phyloP scores from a whole-genome alignment of 2,329 filamentous ascomycete genomes.

The Calonectria multiphialidica region DNA sequence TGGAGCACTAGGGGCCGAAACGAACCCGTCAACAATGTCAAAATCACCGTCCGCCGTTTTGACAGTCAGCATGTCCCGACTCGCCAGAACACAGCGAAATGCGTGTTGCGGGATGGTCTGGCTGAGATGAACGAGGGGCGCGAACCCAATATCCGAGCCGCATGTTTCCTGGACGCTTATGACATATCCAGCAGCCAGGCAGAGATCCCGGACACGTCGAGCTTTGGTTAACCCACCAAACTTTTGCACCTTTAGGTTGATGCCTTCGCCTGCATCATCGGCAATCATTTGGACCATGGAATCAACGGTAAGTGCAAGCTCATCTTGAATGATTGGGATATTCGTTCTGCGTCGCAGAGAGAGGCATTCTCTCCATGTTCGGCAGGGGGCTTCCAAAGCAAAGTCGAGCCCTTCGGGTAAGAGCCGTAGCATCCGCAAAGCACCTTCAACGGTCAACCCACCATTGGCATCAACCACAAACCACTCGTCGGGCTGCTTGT shows the following conservation, averaged over 20 bases:
- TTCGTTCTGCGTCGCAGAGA: constrained; percentile 28
- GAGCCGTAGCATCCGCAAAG: constrained; percentile 31
- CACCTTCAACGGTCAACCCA: constrained; percentile 30
- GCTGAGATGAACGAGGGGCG: constrained; percentile 30
- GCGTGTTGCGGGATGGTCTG: constrained; percentile 29
- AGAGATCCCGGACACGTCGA: constrained; percentile 31
- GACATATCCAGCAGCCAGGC: constrained; percentile 29
- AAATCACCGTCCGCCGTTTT: not conserved
- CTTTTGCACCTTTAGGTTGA: constrained; percentile 36
- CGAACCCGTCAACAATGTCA: not conserved
- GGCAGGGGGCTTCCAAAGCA: constrained; percentile 33
- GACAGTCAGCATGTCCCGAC: not conserved
- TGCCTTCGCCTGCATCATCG: constrained; percentile 32
- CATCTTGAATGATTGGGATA: constrained; percentile 32
- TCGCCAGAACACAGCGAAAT: constrained; percentile 22
- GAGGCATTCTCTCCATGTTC: constrained; percentile 30
- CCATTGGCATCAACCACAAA: constrained; percentile 34
- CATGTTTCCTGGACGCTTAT: constrained; percentile 34
- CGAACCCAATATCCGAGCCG: constrained; percentile 32
- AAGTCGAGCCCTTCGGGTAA: constrained; percentile 31
- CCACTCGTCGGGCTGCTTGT: constrained; percentile 31
- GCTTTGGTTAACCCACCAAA: constrained; percentile 31
- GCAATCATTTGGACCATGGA: constrained; percentile 31
- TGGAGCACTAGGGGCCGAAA: not conserved
- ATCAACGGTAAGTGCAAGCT: constrained; percentile 26